Percentiles rank a stretch among this genome's conserved stretches.
phyloP scores from a whole-genome alignment of 164 flowering plant genomes.

The grape (Vitis vinifera) region ASM3070453v1 NC_081806.1:5987001-5987500 shows the following conservation, averaged over 20 bases:
- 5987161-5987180: conserved; percentile 38
- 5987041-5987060: too few species aligned
- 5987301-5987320: conserved; percentile 16
- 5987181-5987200: background rate
- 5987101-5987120: conserved; percentile 50
- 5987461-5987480: too few species aligned
- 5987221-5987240: too few species aligned
- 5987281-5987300: conserved; percentile 30
- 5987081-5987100: too few species aligned
- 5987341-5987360: conserved; percentile 38
- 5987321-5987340: conserved; percentile 26
- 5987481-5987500: too few species aligned
- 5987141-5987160: conserved; percentile 41
- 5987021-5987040: too few species aligned
- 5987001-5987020: too few species aligned
- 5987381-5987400: conserved; percentile 27
- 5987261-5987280: conserved; percentile 40
- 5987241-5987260: conserved; percentile 37
- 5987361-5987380: conserved; percentile 35
- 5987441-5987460: too few species aligned
- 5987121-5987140: conserved; percentile 41
- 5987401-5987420: too few species aligned
- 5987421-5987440: too few species aligned
- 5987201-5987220: too few species aligned
- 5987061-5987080: too few species aligned